Conservation (phyloP, 352 stramenopile genomes). For the Pilasporangium apinafurcum region DNA sequence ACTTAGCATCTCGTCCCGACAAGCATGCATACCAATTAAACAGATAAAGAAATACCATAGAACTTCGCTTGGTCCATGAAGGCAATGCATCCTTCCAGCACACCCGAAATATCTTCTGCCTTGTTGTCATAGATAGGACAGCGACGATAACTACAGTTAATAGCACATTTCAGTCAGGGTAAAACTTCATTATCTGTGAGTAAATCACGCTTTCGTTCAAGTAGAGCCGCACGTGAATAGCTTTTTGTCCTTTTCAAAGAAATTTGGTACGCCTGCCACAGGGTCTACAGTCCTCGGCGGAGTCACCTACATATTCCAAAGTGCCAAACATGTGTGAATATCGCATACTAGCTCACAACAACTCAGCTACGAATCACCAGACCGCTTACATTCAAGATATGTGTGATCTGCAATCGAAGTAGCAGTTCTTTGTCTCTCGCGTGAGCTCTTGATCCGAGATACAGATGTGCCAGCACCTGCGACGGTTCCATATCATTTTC, state of each 20-base stretch:
- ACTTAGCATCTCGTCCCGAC: slow-evolving; percentile 15
- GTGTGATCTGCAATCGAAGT: slow-evolving; percentile 54
- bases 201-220: no score
- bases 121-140: slow-evolving; percentile 89
- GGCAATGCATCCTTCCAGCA: slow-evolving; percentile 75
- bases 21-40: neutral
- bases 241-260: slow-evolving; percentile 86
- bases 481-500: slow-evolving; percentile 31
- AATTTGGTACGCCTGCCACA: slow-evolving; percentile 84
- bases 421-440: slow-evolving; percentile 63
- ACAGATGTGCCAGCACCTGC: slow-evolving; percentile 63
- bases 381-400: slow-evolving; percentile 69
- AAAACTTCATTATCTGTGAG: no score
- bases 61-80: slow-evolving; percentile 91
- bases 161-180: no score
- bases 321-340: neutral
- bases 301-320: slow-evolving; percentile 46
- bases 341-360: neutral
- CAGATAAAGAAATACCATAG: slow-evolving; percentile 58
- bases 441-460: slow-evolving; percentile 59
- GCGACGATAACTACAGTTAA: slow-evolving; percentile 51
- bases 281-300: slow-evolving; percentile 73
- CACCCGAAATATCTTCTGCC: slow-evolving; percentile 78
- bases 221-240: slow-evolving; percentile 54
- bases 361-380: neutral